Evolutionary conservation across 805 yeast genomes (phyloP).

Genomic region (Candida andamanensis): DNA sequence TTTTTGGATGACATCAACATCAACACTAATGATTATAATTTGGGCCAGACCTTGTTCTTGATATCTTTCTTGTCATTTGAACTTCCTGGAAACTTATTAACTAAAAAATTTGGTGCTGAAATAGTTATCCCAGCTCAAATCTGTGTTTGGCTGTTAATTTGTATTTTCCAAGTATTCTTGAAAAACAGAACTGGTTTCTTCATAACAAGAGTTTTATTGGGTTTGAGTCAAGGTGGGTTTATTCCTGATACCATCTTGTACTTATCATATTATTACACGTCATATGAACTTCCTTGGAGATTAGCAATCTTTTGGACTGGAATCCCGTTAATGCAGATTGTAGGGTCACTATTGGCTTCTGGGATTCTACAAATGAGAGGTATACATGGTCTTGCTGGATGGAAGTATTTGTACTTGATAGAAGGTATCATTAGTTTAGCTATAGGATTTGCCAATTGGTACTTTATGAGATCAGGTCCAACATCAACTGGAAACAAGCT

Average conservation of each 20-base stretch:
- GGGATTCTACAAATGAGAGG: slow-evolving; percentile 14
- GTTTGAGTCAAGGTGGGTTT: slow-evolving; percentile 63
- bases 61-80: slow-evolving; percentile 53
- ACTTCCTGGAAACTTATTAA: slow-evolving; percentile 59
- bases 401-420: slow-evolving; percentile 63
- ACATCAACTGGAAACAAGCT: slow-evolving; percentile 38
- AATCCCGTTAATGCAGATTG: slow-evolving; percentile 37
- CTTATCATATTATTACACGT: slow-evolving; percentile 62
- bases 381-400: slow-evolving; percentile 19
- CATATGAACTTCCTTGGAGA: slow-evolving; percentile 52
- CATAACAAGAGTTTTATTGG: slow-evolving; percentile 48
- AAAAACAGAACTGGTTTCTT: slow-evolving; percentile 38
- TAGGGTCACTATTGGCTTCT: slow-evolving; percentile 11
- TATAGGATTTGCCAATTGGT: slow-evolving; percentile 43
- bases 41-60: slow-evolving; percentile 51
- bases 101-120: slow-evolving; percentile 62
- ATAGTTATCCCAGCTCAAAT: slow-evolving; percentile 58
- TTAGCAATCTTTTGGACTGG: slow-evolving; percentile 57
- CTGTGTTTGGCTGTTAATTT: slow-evolving; percentile 51
- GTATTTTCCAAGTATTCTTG: slow-evolving; percentile 47
- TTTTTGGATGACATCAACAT: slow-evolving; percentile 47
- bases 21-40: slow-evolving; percentile 54
- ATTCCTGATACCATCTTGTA: slow-evolving; percentile 61
- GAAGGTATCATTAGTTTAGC: slow-evolving; percentile 53
- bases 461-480: slow-evolving; percentile 49